Conservation (phyloP, 441 rosid species). For the Pelargonium myrrhifolium region DNA sequence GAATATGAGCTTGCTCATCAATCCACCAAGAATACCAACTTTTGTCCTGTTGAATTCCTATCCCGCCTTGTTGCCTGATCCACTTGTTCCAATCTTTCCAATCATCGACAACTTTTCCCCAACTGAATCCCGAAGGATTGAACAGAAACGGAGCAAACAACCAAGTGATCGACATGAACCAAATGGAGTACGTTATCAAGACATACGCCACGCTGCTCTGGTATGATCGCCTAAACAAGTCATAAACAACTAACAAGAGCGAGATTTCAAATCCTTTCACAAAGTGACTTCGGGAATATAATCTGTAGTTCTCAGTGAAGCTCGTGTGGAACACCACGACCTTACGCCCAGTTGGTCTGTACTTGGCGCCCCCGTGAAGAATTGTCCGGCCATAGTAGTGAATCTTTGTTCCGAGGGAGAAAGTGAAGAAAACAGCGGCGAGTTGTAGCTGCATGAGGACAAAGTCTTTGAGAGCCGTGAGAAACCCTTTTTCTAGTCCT, state of each 20-base stretch:
- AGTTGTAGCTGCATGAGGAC: constrained; percentile 95
- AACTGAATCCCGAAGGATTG: constrained; percentile 80
- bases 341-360: constrained; percentile 93
- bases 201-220: constrained; percentile 86
- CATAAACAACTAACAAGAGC: constrained; percentile 73
- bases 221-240: constrained; percentile 73
- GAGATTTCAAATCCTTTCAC: constrained; percentile 82
- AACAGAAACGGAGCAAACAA: constrained; percentile 89
- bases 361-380: constrained; percentile 88
- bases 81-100: constrained; percentile 99
- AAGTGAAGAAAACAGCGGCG: constrained; percentile 95
- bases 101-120: constrained; percentile 87
- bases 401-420: constrained; percentile 88
- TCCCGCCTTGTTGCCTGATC: constrained; percentile 95
- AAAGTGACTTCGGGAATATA: constrained; percentile 91
- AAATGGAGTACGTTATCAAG: constrained; percentile 76
- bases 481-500: constrained; percentile 93
- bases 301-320: constrained; percentile 86
- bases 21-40: constrained; percentile 99
- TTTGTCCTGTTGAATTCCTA: constrained; percentile 87
- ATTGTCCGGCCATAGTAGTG: constrained; percentile 91
- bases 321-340: constrained; percentile 90
- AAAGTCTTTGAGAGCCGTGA: constrained; percentile 84
- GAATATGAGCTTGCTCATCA: constrained; percentile 87
- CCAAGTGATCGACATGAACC: constrained; percentile 98